Conservation (phyloP, 768 basidiomycete species). For the Gymnopilus junonius region DNA sequence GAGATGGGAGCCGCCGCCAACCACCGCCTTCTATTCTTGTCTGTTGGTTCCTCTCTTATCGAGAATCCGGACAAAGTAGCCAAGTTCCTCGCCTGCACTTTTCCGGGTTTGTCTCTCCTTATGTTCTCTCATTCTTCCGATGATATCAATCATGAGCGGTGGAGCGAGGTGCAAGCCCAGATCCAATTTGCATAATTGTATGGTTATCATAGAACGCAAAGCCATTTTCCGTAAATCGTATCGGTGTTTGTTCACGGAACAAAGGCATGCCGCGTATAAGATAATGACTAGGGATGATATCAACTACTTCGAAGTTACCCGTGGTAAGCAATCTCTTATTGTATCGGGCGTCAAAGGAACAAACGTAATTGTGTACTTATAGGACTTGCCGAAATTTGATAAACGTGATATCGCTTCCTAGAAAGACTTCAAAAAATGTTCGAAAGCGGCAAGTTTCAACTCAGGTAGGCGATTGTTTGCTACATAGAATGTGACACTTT, state of each 20-base stretch:
- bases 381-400: not conserved
- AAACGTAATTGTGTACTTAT: not conserved
- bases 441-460: too few relatives aligned
- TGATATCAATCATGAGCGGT: not conserved
- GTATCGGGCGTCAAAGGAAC: not conserved
- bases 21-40: not conserved
- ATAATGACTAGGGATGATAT: too few relatives aligned
- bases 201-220: not conserved
- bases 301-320: not conserved
- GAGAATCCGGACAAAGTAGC: conserved; percentile 3
- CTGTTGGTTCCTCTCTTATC: conserved; percentile 1
- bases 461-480: too few relatives aligned
- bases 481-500: too few relatives aligned
- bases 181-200: not conserved
- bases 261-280: too few relatives aligned
- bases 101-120: not conserved
- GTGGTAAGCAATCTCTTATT: not conserved
- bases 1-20: conserved; percentile 2
- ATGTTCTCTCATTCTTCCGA: not conserved
- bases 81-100: not conserved
- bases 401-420: not conserved
- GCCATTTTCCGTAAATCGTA: not conserved
- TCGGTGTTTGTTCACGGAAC: not conserved
- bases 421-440: too few relatives aligned
- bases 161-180: not conserved